Percentiles rank a stretch among this genome's conserved stretches.
Conservation (phyloP, 768 basidiomycete species). For the Pisolithus tinctorius region DNA sequence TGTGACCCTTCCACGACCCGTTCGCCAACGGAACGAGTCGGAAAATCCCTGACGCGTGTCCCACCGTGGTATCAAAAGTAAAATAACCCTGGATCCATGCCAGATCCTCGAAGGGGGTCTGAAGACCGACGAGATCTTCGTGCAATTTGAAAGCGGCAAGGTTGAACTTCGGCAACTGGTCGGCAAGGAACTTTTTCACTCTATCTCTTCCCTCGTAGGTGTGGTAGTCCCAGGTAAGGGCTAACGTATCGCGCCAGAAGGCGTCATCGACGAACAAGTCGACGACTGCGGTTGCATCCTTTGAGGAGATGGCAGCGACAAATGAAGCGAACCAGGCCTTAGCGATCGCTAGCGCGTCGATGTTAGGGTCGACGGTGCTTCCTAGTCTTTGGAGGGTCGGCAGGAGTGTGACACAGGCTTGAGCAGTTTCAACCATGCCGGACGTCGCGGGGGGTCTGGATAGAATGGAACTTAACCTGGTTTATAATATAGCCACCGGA, state of each 20-base stretch:
- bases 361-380: conserved; percentile 13
- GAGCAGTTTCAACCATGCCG: not conserved
- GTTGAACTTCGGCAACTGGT: conserved; percentile 28
- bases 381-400: conserved; percentile 23
- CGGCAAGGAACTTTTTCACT: conserved; percentile 34
- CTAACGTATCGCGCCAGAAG: conserved; percentile 48
- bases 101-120: conserved; percentile 44
- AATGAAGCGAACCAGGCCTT: conserved; percentile 20
- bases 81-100: conserved; percentile 53
- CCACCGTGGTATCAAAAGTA: conserved; percentile 45
- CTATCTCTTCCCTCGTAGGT: conserved; percentile 35
- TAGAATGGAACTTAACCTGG: not conserved
- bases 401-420: not conserved
- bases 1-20: conserved; percentile 21
- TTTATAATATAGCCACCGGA: no score
- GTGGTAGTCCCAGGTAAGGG: conserved; percentile 51
- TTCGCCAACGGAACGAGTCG: conserved; percentile 42
- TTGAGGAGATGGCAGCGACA: conserved; percentile 14
- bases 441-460: not conserved
- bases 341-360: conserved; percentile 17
- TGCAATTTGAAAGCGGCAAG: conserved; percentile 11
- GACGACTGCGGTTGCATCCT: conserved; percentile 11
- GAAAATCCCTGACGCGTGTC: conserved; percentile 45
- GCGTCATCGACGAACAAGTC: conserved; percentile 24
- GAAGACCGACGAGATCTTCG: conserved; percentile 24